Conservation (phyloP, 1,139 yeast genomes). For the Eremothecium gossypii region DNA sequence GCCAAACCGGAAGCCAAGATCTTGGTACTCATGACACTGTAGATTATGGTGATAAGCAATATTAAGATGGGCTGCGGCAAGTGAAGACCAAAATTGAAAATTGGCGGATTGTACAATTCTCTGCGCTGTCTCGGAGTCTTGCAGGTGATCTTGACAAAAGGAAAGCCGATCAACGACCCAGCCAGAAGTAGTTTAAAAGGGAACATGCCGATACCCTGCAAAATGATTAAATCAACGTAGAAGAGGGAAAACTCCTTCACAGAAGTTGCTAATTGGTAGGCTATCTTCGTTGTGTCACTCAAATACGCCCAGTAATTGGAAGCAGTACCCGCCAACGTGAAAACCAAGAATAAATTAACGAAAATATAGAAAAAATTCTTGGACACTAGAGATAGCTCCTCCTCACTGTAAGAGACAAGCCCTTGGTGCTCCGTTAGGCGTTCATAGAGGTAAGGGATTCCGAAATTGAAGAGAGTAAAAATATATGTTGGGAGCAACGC, state of each 20-base stretch:
- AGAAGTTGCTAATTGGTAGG: slow-evolving; percentile 63
- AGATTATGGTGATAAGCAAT: slow-evolving; percentile 63
- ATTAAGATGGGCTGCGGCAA: slow-evolving; percentile 75
- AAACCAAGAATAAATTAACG: slow-evolving; percentile 67
- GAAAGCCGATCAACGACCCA: slow-evolving; percentile 60
- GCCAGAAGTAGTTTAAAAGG: slow-evolving; percentile 57
- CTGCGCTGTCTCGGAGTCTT: slow-evolving; percentile 62
- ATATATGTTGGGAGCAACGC: slow-evolving; percentile 70
- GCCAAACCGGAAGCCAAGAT: slow-evolving; percentile 64
- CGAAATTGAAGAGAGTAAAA: slow-evolving; percentile 57
- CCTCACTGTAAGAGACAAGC: slow-evolving; percentile 64
- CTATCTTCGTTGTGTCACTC: slow-evolving; percentile 67
- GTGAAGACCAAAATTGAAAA: slow-evolving; percentile 71
- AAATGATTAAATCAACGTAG: slow-evolving; percentile 62
- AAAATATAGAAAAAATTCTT: slow-evolving; percentile 73
- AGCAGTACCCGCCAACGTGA: slow-evolving; percentile 74
- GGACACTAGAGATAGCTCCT: slow-evolving; percentile 62
- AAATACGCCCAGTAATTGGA: slow-evolving; percentile 68
- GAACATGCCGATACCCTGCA: slow-evolving; percentile 73
- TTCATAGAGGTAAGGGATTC: slow-evolving; percentile 60
- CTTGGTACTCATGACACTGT: slow-evolving; percentile 70
- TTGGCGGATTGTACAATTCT: slow-evolving; percentile 65
- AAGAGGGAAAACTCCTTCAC: slow-evolving; percentile 59
- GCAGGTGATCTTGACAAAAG: slow-evolving; percentile 46
- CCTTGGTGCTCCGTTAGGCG: slow-evolving; percentile 64